Percentiles rank a stretch among this genome's conserved stretches.
These are phyloP conservation scores for Starmerella bacillaris DNA, from an alignment of 805 yeast species.

Conservation along the genomic window DNA sequence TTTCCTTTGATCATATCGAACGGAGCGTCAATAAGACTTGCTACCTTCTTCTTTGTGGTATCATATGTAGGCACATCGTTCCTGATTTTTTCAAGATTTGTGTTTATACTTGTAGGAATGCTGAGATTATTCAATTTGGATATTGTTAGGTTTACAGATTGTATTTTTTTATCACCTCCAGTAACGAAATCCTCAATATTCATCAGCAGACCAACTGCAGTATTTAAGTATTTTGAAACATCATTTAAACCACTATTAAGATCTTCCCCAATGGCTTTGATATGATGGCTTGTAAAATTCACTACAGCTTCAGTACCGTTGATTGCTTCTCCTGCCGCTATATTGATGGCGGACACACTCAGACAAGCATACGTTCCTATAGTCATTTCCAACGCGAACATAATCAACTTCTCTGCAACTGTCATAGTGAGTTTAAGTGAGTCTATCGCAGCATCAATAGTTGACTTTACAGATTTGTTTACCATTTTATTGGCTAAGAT, in stretches of 20 bases:
- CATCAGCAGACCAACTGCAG: constrained; percentile 33
- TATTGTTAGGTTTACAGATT: constrained; percentile 42
- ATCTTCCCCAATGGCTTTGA: constrained; percentile 36
- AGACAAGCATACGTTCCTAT: constrained; percentile 81
- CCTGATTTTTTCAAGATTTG: constrained; percentile 34
- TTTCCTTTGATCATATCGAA: constrained; percentile 32
- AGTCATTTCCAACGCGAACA: constrained; percentile 52
- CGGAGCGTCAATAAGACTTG: constrained; percentile 38
- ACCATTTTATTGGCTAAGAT: constrained; percentile 37
- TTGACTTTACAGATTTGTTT: constrained; percentile 31
- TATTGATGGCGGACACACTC: constrained; percentile 52
- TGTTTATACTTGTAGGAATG: constrained; percentile 49
- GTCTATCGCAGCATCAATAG: constrained; percentile 31
- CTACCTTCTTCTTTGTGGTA: constrained; percentile 42
- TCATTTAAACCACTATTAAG: constrained; percentile 50
- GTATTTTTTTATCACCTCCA: constrained; percentile 28
- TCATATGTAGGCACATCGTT: constrained; percentile 47
- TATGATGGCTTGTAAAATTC: constrained; percentile 40
- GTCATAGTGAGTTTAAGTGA: constrained; percentile 32
- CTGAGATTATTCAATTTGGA: constrained; percentile 35
- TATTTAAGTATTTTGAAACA: constrained; percentile 40
- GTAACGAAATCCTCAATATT: constrained; percentile 40
- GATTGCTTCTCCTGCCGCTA: constrained; percentile 52
- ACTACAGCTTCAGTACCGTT: constrained; percentile 54
- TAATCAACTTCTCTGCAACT: constrained; percentile 39